Percentiles rank a stretch among this genome's conserved stretches.
phyloP scores from a whole-genome alignment of 2,329 filamentous ascomycete genomes.

The Metarhizium rileyi region DNA sequence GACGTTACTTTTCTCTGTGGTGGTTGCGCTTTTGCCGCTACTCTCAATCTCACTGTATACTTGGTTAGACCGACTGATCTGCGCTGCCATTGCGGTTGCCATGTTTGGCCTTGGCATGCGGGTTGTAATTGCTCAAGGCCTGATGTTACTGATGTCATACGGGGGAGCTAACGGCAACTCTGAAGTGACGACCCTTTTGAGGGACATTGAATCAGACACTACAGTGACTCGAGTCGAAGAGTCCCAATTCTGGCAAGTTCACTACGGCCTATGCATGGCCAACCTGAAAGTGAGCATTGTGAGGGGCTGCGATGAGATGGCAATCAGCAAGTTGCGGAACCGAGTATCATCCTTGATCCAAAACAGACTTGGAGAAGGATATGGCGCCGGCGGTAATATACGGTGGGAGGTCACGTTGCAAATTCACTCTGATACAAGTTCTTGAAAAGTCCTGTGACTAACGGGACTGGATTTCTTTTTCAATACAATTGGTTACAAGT shows the following conservation, averaged over 20 bases:
- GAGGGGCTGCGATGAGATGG: conserved; percentile 56
- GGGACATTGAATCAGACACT: conserved; percentile 74
- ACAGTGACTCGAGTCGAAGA: conserved; percentile 72
- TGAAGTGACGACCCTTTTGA: conserved; percentile 63
- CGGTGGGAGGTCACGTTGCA: conserved; percentile 93
- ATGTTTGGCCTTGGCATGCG: conserved; percentile 86
- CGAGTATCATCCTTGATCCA: conserved; percentile 70
- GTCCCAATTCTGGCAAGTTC: conserved; percentile 96
- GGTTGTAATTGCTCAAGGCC: conserved; percentile 74
- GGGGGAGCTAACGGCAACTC: conserved; percentile 26
- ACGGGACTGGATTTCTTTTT: not conserved
- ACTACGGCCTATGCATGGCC: conserved; percentile 94
- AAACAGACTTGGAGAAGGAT: conserved; percentile 78
- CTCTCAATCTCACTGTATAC: conserved; percentile 72
- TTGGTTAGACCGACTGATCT: conserved; percentile 76
- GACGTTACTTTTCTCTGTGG: conserved; percentile 73
- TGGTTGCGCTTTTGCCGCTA: conserved; percentile 74
- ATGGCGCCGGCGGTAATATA: conserved; percentile 67
- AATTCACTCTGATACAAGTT: conserved; percentile 37
- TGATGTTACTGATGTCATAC: conserved; percentile 95
- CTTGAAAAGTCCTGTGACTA: conserved; percentile 7
- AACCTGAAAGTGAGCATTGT: conserved; percentile 72
- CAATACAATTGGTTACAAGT: not conserved
- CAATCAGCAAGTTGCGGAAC: conserved; percentile 62
- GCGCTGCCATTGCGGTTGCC: conserved; percentile 67